Percentiles rank a stretch among this genome's conserved stretches.
These are phyloP conservation scores for Adansonia grandidieri DNA, from an alignment of 441 rosid species.

Conservation along the genomic window DNA sequence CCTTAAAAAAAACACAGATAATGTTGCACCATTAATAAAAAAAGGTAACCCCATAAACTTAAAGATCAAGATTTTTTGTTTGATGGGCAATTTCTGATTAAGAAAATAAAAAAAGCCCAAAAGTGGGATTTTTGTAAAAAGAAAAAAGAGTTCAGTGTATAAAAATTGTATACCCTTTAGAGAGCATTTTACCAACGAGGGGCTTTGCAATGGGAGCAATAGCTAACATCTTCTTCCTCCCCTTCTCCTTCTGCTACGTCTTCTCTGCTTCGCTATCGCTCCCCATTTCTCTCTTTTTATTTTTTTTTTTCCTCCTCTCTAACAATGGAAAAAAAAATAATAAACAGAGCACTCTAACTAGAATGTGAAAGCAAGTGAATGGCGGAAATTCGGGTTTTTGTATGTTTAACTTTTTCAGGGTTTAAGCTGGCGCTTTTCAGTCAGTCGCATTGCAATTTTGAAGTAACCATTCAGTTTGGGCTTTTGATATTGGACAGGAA, in stretches of 20 bases:
- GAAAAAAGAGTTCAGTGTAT: too few relatives aligned
- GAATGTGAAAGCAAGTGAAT: too few relatives aligned
- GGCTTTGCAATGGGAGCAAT: conserved; percentile 93
- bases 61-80: background rate
- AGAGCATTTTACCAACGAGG: conserved; percentile 89
- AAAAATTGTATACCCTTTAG: conserved; percentile 42
- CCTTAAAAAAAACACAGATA: background rate
- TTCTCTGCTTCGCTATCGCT: conserved; percentile 88
- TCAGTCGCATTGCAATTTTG: too few relatives aligned
- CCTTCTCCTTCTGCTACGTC: conserved; percentile 59
- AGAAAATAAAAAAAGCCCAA: background rate
- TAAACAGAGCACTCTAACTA: too few relatives aligned
- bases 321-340: background rate
- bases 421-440: too few relatives aligned
- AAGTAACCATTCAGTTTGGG: too few relatives aligned
- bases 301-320: background rate
- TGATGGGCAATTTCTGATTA: background rate
- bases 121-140: too few relatives aligned
- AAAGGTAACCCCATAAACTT: background rate
- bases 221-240: conserved; percentile 59
- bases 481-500: too few relatives aligned
- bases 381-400: too few relatives aligned
- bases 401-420: too few relatives aligned
- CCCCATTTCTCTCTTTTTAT: conserved; percentile 25
- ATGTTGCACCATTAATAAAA: background rate